These are phyloP conservation scores for Epichloe brachyelytri DNA, from an alignment of 2,329 filamentous ascomycete species.

Conservation along the genomic window DNA sequence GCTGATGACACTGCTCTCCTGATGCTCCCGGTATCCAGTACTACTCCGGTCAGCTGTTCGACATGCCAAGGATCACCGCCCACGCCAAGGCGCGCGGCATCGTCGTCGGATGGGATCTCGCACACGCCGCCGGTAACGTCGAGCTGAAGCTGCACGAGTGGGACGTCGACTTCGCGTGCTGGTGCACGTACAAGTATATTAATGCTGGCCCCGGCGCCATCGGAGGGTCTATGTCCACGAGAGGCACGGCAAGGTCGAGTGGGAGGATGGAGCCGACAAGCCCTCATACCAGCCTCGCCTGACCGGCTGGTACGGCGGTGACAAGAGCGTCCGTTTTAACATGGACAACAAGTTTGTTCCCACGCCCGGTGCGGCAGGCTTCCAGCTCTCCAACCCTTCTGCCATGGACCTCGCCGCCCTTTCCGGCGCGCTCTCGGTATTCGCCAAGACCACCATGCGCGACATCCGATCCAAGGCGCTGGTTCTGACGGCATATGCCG, in stretches of 20 bases:
- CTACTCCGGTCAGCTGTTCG: slow-evolving; percentile 81
- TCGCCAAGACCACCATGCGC: slow-evolving; percentile 56
- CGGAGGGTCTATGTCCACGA: slow-evolving; percentile 73
- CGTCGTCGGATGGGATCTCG: slow-evolving; percentile 75
- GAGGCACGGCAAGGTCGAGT: slow-evolving; percentile 47
- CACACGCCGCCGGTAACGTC: slow-evolving; percentile 77
- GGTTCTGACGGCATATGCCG: slow-evolving; percentile 62
- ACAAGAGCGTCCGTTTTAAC: slow-evolving; percentile 62
- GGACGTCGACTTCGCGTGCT: slow-evolving; percentile 82
- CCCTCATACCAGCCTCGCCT: slow-evolving; percentile 50
- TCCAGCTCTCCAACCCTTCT: slow-evolving; percentile 72
- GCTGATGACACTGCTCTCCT: slow-evolving; percentile 61
- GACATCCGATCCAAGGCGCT: slow-evolving; percentile 59
- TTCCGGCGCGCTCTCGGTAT: slow-evolving; percentile 59
- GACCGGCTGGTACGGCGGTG: slow-evolving; percentile 77
- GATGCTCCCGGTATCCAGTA: slow-evolving; percentile 78
- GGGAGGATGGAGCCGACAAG: slow-evolving; percentile 20
- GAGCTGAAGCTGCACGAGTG: slow-evolving; percentile 70
- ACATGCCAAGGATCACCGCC: slow-evolving; percentile 66
- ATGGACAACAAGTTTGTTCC: slow-evolving; percentile 77
- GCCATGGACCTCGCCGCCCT: slow-evolving; percentile 68
- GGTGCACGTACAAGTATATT: slow-evolving; percentile 93
- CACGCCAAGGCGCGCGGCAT: slow-evolving; percentile 62
- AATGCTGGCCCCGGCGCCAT: slow-evolving; percentile 77
- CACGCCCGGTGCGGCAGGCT: slow-evolving; percentile 66